These are phyloP conservation scores for Akanthomyces muscarius DNA, from an alignment of 2,329 filamentous ascomycete genomes.

Conservation along the genomic window DNA sequence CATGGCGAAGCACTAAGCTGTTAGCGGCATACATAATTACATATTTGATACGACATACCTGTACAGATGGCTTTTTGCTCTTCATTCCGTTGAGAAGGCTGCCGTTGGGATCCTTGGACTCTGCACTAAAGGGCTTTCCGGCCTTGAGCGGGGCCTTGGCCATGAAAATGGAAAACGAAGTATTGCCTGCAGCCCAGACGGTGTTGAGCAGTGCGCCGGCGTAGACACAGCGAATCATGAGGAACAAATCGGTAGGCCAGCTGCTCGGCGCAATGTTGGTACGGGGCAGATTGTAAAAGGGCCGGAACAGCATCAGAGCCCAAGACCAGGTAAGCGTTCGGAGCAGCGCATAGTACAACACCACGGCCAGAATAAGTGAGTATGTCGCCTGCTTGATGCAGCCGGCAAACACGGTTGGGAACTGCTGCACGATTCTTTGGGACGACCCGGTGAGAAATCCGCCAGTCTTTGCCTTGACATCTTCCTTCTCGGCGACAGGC, in stretches of 20 bases:
- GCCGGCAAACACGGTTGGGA: constrained; percentile 38
- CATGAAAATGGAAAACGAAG: constrained; percentile 76
- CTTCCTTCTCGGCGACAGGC: constrained; percentile 22
- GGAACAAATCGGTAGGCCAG: constrained; percentile 54
- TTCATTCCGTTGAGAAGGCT: constrained; percentile 81
- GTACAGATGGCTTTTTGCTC: constrained; percentile 74
- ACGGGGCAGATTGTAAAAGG: constrained; percentile 72
- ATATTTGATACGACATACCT: constrained; percentile 44
- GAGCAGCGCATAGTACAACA: constrained; percentile 61
- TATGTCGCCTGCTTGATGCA: constrained; percentile 38
- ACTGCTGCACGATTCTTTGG: constrained; percentile 33
- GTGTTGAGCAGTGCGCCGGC: constrained; percentile 65
- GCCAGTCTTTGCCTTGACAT: constrained; percentile 23
- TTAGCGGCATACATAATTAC: neutral
- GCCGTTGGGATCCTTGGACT: constrained; percentile 87
- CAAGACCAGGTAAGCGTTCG: constrained; percentile 63
- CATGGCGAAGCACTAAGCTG: constrained; percentile 62
- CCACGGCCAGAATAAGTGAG: constrained; percentile 42
- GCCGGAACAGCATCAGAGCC: constrained; percentile 65
- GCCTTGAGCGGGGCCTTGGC: constrained; percentile 79
- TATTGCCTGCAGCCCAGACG: constrained; percentile 74
- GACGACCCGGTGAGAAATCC: constrained; percentile 29
- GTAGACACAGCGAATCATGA: constrained; percentile 52
- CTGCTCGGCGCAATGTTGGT: constrained; percentile 59
- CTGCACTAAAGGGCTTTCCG: constrained; percentile 74